Conservation (phyloP, 345 rosid species). For the Salix purpurea region DNA sequence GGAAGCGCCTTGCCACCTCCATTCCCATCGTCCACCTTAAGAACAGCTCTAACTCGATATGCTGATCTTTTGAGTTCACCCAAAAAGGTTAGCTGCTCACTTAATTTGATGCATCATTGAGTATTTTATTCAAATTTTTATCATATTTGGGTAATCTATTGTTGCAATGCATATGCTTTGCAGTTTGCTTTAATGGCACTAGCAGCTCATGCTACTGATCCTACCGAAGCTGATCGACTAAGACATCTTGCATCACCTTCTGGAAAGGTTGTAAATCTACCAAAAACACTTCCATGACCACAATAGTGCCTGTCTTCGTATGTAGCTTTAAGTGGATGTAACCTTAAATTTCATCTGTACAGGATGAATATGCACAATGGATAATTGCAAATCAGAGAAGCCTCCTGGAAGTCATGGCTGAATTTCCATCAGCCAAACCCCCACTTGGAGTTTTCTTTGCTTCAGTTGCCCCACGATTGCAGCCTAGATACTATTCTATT, state of each 20-base stretch:
- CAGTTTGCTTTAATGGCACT: slow-evolving; percentile 88
- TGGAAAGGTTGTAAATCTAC: slow-evolving; percentile 64
- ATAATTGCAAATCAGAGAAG: slow-evolving; percentile 81
- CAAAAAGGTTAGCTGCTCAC: slow-evolving; percentile 61
- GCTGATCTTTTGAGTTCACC: slow-evolving; percentile 90
- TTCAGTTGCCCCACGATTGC: slow-evolving; percentile 79
- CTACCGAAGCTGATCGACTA: slow-evolving; percentile 81
- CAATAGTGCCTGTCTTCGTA: background rate
- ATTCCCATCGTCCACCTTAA: slow-evolving; percentile 76
- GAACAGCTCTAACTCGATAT: slow-evolving; percentile 72
- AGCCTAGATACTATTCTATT: slow-evolving; percentile 89
- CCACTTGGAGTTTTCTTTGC: slow-evolving; percentile 96
- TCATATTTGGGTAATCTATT: background rate
- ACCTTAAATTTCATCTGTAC: background rate
- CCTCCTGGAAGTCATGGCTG: slow-evolving; percentile 90
- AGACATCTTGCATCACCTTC: slow-evolving; percentile 80
- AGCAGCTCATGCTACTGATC: slow-evolving; percentile 90
- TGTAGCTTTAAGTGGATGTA: slow-evolving; percentile 3
- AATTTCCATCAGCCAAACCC: slow-evolving; percentile 83
- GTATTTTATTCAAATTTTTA: background rate
- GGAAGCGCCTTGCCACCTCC: slow-evolving; percentile 84
- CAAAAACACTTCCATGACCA: background rate
- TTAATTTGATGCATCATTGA: background rate
- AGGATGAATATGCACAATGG: slow-evolving; percentile 96
- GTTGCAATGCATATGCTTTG: slow-evolving; percentile 12